Base-by-base conservation (phyloP, 2,329 filamentous ascomycete species). In the Apiospora rasikravindrae region DNA sequence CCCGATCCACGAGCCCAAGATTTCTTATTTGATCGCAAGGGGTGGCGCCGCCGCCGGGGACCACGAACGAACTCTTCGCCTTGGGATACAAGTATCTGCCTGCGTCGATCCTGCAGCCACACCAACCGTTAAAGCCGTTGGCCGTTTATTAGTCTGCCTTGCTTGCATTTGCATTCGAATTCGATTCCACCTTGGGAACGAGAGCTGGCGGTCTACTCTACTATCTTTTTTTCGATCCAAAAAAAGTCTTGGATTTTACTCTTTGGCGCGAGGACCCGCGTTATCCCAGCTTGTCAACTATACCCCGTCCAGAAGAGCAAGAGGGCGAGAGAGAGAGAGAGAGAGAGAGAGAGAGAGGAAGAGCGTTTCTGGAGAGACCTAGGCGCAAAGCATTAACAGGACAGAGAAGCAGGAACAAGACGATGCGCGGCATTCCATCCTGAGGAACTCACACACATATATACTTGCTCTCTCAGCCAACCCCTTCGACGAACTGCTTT, bases 401-500 rank as follows among this genome's bases (percentile, higher is more conserved):
- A 64, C 19, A 37, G 53, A 37, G 22, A 33, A n/a, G 2, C 29
- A n/a, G 53, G 53, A 40, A 40, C 16, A 22, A 19, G 13, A 57
- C 1, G 26, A 33, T n/a, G 11, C 57, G 22, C 33, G 33, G 33
- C 19, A 29, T 64, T n/a, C 57, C 29, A 11, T n/a, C 33, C 40
- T n/a, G 40, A 64, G 57, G 40, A 37, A 64, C 33, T n/a, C n/a
- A 6, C 33, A 33, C 33, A 4, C 4, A n/a, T 40, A 40, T 64
- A 64, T 64, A 40, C 57, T 24, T 64, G 13, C 57, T 64, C 57
- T 64, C 33, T 64, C 57, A 7, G 33, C 33, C 33, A 22, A 19
- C 57, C 42, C 37, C 40, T 16, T 26, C 70, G 45, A 68, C 70
- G 70, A 71, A 44, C n/a, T 51, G 61, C 70, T 71, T 71, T 51